phyloP scores from a whole-genome alignment of 2,329 filamentous ascomycete genomes.

The Hyphodiscus sp. region DNA sequence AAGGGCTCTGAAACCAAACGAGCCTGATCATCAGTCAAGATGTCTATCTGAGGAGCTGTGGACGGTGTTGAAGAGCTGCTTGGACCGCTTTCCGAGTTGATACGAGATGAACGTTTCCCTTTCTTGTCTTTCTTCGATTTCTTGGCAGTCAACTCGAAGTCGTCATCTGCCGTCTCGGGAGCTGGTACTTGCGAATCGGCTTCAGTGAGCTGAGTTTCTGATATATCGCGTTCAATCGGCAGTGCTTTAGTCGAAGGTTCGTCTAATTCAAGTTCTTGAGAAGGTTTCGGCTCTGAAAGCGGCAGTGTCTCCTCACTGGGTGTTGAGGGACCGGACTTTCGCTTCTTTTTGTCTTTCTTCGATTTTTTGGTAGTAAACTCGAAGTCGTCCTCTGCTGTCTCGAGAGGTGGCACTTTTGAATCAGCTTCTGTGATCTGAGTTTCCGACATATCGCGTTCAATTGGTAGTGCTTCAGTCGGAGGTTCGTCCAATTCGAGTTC shows the following conservation, averaged over 20 bases:
- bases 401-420: constrained; percentile 6
- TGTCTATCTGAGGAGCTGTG: not conserved
- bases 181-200: constrained; percentile 6
- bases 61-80: constrained; percentile 1
- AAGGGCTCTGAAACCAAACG: not conserved
- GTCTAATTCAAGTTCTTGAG: not conserved
- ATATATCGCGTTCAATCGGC: constrained; percentile 3
- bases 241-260: not conserved
- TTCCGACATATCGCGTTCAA: constrained; percentile 5
- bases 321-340: not conserved
- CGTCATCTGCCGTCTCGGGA: constrained; percentile 1
- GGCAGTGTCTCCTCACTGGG: not conserved
- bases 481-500: not conserved
- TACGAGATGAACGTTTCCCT: constrained; percentile 11
- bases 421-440: constrained; percentile 6
- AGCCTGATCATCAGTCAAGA: not conserved
- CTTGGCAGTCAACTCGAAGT: constrained; percentile 13
- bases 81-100: constrained; percentile 10
- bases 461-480: not conserved
- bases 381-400: constrained; percentile 5
- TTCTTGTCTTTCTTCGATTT: constrained; percentile 25
- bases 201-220: constrained; percentile 8
- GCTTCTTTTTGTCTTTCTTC: constrained; percentile 14
- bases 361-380: constrained; percentile 15
- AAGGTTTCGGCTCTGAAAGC: not conserved